Evolutionary conservation across 1,284 basidiomycete species (phyloP).

Genomic region (Apiotrichum gamsii): DNA sequence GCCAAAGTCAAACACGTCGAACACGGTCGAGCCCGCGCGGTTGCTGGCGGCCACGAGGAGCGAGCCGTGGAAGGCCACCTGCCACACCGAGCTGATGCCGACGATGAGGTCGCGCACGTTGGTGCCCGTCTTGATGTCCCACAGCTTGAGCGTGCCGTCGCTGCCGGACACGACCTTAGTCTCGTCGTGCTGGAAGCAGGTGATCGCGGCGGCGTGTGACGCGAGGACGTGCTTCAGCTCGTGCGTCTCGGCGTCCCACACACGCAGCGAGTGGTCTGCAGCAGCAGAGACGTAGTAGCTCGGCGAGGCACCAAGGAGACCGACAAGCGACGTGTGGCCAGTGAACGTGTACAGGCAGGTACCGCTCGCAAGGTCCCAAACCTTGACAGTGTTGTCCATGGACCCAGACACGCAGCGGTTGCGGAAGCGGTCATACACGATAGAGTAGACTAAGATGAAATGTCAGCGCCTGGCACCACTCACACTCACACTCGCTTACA

Average conservation of each 20-base stretch:
- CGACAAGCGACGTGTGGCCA: constrained; percentile 83
- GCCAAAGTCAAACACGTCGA: constrained; percentile 46
- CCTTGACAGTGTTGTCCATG: constrained; percentile 89
- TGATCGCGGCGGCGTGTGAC: constrained; percentile 88
- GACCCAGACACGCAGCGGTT: constrained; percentile 88
- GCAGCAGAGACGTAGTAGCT: constrained; percentile 86
- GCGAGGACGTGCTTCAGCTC: constrained; percentile 70
- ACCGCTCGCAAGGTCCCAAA: constrained; percentile 81
- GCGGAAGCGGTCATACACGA: constrained; percentile 74
- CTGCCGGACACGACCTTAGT: constrained; percentile 89
- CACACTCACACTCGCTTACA: no score
- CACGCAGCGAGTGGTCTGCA: constrained; percentile 82
- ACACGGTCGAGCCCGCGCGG: constrained; percentile 61
- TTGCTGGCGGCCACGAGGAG: constrained; percentile 91
- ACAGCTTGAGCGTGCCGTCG: constrained; percentile 94
- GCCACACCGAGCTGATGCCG: constrained; percentile 88
- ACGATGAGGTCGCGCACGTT: constrained; percentile 79
- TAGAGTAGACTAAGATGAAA: constrained; percentile 66
- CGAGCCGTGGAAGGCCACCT: constrained; percentile 84
- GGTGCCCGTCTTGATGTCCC: constrained; percentile 80
- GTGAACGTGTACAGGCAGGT: constrained; percentile 69
- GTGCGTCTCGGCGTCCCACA: constrained; percentile 83
- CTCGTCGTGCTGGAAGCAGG: constrained; percentile 95
- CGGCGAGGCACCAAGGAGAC: constrained; percentile 76
- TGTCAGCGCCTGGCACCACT: no score